phyloP scores from a whole-genome alignment of 148 eudicot species.

The Selenicereus undatus region DNA sequence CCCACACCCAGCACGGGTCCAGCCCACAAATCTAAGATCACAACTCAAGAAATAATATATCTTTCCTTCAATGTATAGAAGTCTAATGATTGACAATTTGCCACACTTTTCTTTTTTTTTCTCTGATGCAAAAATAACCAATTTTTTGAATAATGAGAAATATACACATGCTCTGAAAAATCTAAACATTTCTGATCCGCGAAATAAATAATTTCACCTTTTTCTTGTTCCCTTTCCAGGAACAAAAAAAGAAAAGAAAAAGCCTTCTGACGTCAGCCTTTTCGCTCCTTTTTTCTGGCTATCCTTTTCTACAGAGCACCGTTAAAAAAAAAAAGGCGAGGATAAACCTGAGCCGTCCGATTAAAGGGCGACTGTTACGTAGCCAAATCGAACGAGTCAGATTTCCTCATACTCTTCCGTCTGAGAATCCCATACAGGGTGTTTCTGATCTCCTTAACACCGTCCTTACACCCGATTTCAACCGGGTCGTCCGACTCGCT shows the following conservation, averaged over 20 bases:
- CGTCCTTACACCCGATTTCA: constrained; percentile 41
- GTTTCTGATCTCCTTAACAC: constrained; percentile 61
- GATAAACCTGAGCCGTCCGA: constrained; percentile 10
- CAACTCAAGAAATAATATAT: too few relatives aligned
- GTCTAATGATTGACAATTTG: neutral
- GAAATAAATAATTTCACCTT: neutral
- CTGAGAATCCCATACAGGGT: constrained; percentile 53
- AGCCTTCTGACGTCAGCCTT: neutral
- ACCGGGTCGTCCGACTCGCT: constrained; percentile 33
- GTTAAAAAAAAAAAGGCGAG: neutral
- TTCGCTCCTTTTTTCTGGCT: too few relatives aligned
- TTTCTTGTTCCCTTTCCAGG: neutral
- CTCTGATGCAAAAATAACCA: constrained; percentile 4
- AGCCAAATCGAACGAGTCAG: constrained; percentile 52
- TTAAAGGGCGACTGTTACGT: neutral
- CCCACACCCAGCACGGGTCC: too few relatives aligned
- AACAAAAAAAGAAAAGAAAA: neutral
- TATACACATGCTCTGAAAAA: neutral
- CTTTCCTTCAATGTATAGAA: too few relatives aligned
- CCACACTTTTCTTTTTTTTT: neutral
- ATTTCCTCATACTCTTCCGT: constrained; percentile 46
- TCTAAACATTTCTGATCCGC: constrained; percentile 13
- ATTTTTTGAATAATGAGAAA: constrained; percentile 8
- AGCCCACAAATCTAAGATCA: too few relatives aligned
- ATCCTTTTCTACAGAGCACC: neutral